Conservation (phyloP, 495 filamentous ascomycete species). For the Tuber umbilicatum region DNA sequence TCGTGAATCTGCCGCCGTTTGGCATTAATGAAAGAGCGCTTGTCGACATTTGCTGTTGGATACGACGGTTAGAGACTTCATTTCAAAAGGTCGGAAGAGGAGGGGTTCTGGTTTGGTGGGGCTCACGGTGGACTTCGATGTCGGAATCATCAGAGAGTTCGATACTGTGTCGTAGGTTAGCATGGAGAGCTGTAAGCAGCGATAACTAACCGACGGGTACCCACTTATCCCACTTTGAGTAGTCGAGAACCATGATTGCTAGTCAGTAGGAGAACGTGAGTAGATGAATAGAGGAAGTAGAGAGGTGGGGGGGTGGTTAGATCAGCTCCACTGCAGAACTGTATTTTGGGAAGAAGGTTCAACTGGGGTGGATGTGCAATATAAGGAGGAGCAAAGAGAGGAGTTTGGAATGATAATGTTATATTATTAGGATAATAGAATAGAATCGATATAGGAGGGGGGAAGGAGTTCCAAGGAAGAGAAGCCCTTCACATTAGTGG, state of each 20-base stretch:
- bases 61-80: slow-evolving; percentile 7
- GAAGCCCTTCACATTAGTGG: not conserved
- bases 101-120: not conserved
- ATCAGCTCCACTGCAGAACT: not conserved
- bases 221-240: slow-evolving; percentile 42
- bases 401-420: not conserved
- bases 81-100: not conserved
- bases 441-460: not conserved
- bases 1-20: slow-evolving; percentile 96
- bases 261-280: not conserved
- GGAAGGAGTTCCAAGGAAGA: not conserved
- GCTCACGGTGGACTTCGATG: slow-evolving; percentile 78
- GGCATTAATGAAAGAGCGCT: slow-evolving; percentile 94
- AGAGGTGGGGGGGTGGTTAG: not conserved
- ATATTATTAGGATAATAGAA: not conserved
- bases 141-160: slow-evolving; percentile 98
- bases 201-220: slow-evolving; percentile 11
- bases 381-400: not conserved
- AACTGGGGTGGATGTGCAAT: not conserved
- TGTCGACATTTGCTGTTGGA: slow-evolving; percentile 79
- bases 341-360: not conserved
- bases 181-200: not conserved
- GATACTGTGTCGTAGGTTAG: slow-evolving; percentile 45
- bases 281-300: not conserved
- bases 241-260: slow-evolving; percentile 39